phyloP scores from a whole-genome alignment of 2,329 filamentous ascomycete species.

The Metarhizium humberi region DNA sequence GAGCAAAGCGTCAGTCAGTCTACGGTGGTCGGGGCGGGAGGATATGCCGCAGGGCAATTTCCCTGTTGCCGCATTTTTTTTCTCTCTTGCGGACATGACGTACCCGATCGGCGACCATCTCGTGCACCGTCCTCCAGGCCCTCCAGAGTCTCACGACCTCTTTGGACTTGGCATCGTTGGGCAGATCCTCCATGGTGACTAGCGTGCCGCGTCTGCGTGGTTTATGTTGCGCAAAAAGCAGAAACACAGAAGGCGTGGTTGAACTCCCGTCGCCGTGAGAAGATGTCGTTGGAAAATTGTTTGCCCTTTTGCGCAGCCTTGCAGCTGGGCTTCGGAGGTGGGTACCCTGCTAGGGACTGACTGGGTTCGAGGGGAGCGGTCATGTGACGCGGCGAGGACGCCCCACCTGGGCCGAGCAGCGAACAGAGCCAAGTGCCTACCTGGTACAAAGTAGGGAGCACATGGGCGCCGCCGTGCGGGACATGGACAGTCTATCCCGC shows the following conservation, averaged over 20 bases:
- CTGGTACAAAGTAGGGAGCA: no score
- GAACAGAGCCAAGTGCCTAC: no score
- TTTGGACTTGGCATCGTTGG: slow-evolving; percentile 41
- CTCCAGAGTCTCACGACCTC: slow-evolving; percentile 72
- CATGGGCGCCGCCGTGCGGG: no score
- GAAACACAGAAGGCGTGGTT: neutral
- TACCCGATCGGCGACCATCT: slow-evolving; percentile 91
- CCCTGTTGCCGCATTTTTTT: neutral
- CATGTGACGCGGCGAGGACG: neutral
- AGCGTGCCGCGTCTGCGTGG: neutral
- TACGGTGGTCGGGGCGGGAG: neutral
- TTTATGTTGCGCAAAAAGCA: neutral
- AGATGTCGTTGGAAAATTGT: slow-evolving; percentile 8
- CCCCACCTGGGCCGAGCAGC: no score
- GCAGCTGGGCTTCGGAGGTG: neutral
- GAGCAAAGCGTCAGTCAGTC: neutral
- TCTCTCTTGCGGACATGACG: neutral
- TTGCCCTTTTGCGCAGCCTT: slow-evolving; percentile 5
- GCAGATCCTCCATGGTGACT: slow-evolving; percentile 31
- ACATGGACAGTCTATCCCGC: no score
- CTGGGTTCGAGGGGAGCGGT: neutral
- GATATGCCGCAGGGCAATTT: slow-evolving; percentile 17
- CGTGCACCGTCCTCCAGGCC: slow-evolving; percentile 84
- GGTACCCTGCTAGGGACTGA: neutral
- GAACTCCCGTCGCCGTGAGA: neutral